A percentile compares a stretch with the other conserved stretches of the same genome.
These are phyloP conservation scores for Glycine soja DNA, from an alignment of 306 rosid genomes.

Conservation along the genomic window DNA sequence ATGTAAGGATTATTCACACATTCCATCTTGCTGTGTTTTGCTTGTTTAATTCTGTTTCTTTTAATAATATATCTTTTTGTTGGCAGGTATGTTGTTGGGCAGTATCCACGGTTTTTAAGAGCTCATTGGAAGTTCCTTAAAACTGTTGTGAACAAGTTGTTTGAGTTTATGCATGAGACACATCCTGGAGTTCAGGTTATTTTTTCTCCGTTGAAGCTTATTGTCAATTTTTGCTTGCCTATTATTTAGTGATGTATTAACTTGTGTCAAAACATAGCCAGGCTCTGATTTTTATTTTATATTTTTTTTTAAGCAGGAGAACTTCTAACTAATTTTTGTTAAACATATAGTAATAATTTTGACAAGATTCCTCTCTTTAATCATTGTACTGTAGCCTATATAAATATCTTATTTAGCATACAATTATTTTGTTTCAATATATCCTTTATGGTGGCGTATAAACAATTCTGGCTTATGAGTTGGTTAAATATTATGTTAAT, in stretches of 20 bases:
- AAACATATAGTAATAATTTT: neutral
- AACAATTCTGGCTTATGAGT: neutral
- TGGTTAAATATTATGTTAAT: neutral
- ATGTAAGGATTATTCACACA: conserved; percentile 62
- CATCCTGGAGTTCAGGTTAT: conserved; percentile 99
- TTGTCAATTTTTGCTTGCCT: neutral
- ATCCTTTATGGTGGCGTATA: neutral
- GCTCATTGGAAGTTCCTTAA: conserved; percentile 98
- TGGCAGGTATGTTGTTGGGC: conserved; percentile 97
- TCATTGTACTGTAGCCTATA: neutral
- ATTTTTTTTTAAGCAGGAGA: neutral
- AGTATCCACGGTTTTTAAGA: conserved; percentile 93
- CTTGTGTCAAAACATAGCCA: neutral
- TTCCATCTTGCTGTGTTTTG: neutral
- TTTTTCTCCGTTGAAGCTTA: conserved; percentile 25
- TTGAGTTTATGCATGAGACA: conserved; percentile 98
- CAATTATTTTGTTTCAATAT: neutral
- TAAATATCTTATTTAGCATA: neutral
- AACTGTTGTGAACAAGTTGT: conserved; percentile 94
- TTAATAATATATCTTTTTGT: conserved; percentile 14
- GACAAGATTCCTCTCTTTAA: neutral
- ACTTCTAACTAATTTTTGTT: neutral
- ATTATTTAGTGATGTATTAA: conserved; percentile 12
- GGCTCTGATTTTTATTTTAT: conserved; percentile 4
- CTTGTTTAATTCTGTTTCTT: neutral